Conservation (phyloP, 768 basidiomycete genomes). For the Inosperma sp. region DNA sequence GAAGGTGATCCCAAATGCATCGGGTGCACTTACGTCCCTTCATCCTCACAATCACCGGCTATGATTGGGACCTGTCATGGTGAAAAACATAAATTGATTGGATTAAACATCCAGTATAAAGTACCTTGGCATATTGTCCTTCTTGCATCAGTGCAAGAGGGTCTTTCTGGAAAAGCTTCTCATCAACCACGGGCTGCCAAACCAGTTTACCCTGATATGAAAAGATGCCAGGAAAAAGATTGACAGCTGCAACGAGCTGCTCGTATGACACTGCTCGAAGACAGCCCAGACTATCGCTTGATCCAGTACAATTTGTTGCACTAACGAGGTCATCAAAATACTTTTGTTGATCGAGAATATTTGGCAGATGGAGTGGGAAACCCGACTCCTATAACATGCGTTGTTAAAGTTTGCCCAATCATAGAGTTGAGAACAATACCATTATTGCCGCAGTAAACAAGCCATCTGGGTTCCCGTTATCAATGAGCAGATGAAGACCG, state of each 20-base stretch:
- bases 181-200: slow-evolving; percentile 35
- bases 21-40: slow-evolving; percentile 30
- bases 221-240: slow-evolving; percentile 21
- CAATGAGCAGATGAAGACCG: slow-evolving; percentile 15
- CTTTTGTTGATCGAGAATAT: slow-evolving; percentile 15
- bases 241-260: slow-evolving; percentile 28
- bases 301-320: slow-evolving; percentile 26
- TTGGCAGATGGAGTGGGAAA: slow-evolving; percentile 11
- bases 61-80: slow-evolving; percentile 19
- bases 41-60: no score
- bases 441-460: slow-evolving; percentile 21
- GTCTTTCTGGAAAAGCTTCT: slow-evolving; percentile 28
- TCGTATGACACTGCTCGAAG: slow-evolving; percentile 32
- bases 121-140: slow-evolving; percentile 29
- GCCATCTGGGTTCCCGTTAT: slow-evolving; percentile 16
- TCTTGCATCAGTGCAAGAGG: slow-evolving; percentile 26
- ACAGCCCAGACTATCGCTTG: slow-evolving; percentile 30
- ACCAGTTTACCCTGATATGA: slow-evolving; percentile 17
- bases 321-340: slow-evolving; percentile 30
- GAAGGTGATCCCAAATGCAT: not conserved
- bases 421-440: slow-evolving; percentile 8
- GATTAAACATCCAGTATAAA: not conserved
- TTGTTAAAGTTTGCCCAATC: not conserved
- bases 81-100: not conserved
- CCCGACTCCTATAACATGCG: slow-evolving; percentile 17